phyloP scores from a whole-genome alignment of 108 stramenopile species.

The Schizochytrium sp. region DNA sequence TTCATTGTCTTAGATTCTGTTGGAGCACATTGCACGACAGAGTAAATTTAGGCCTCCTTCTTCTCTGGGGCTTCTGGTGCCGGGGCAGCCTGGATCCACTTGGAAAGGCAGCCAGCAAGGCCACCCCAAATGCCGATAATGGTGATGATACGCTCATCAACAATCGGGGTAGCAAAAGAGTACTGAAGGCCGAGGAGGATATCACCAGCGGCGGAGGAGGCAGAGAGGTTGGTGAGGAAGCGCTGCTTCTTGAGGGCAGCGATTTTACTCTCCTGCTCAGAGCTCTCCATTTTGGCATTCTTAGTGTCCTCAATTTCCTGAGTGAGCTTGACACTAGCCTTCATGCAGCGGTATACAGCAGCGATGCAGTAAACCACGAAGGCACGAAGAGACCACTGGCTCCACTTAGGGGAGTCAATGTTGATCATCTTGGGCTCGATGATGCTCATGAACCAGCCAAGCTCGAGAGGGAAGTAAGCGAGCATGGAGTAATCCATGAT shows the following conservation, averaged over 20 bases:
- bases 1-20: not conserved
- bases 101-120: not conserved
- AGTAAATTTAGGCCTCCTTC: slow-evolving; percentile 15
- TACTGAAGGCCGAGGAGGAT: slow-evolving; percentile 39
- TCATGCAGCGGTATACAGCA: not conserved
- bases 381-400: slow-evolving; percentile 6
- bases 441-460: slow-evolving; percentile 31
- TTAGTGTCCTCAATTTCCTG: slow-evolving; percentile 26
- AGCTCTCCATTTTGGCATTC: not conserved
- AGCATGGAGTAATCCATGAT: slow-evolving; percentile 47
- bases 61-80: slow-evolving; percentile 20
- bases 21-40: not conserved
- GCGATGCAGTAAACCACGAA: not conserved
- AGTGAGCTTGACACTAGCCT: not conserved
- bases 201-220: slow-evolving; percentile 4
- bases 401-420: not conserved
- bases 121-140: slow-evolving; percentile 44
- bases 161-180: not conserved
- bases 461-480: slow-evolving; percentile 38
- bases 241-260: slow-evolving; percentile 47
- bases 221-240: slow-evolving; percentile 41
- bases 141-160: not conserved
- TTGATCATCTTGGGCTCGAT: slow-evolving; percentile 53
- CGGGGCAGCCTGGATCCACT: slow-evolving; percentile 51
- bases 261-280: slow-evolving; percentile 16